Conservation (phyloP, 2,329 filamentous ascomycete species). For the Gnomoniopsis smithogilvyi region DNA sequence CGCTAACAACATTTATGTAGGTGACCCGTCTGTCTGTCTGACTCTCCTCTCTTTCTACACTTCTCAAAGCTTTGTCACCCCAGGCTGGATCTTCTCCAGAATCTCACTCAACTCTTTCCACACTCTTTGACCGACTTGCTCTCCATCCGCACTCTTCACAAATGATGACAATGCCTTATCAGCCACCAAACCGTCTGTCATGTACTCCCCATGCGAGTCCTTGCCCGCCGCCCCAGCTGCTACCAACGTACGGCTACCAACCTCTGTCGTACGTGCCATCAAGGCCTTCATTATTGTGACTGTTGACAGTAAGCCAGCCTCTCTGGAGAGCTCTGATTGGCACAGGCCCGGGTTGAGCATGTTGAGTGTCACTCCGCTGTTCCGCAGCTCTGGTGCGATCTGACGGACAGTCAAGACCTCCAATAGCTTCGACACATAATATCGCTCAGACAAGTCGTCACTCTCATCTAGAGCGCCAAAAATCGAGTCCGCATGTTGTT, state of each 20-base stretch:
- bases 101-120: conserved; percentile 35
- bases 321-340: conserved; percentile 27
- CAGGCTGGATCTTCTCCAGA: not conserved
- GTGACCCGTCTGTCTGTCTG: no score
- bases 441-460: conserved; percentile 8
- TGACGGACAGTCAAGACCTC: conserved; percentile 6
- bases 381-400: not conserved
- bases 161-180: conserved; percentile 29
- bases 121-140: conserved; percentile 32
- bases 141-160: conserved; percentile 36
- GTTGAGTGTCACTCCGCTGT: conserved; percentile 26
- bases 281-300: conserved; percentile 29
- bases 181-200: conserved; percentile 29
- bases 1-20: no score
- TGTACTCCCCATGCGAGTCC: conserved; percentile 44
- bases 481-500: not conserved
- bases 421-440: conserved; percentile 8
- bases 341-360: conserved; percentile 40
- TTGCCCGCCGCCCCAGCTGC: conserved; percentile 32
- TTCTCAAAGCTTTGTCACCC: not conserved
- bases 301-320: not conserved
- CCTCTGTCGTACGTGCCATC: conserved; percentile 42
- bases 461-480: conserved; percentile 3
- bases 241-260: conserved; percentile 43
- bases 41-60: no score